phyloP scores from a whole-genome alignment of 2,329 filamentous ascomycete species.

The Cytospora piceicola region DNA sequence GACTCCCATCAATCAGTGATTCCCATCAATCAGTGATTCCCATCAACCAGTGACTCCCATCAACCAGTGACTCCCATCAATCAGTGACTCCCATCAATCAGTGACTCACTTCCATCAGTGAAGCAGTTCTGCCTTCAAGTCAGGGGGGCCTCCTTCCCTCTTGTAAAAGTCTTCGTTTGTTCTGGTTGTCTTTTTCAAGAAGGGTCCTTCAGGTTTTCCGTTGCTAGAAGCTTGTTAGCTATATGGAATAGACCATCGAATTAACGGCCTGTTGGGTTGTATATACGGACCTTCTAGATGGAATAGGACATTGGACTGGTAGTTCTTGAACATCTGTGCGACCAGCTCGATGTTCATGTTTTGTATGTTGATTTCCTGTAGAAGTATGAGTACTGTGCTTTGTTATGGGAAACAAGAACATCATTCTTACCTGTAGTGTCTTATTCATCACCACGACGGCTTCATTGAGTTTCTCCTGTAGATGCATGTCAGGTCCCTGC shows the following conservation, averaged over 20 bases:
- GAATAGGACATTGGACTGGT: conserved; percentile 96
- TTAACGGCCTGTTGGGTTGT: background rate
- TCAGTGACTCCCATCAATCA: background rate
- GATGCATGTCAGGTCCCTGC: conserved; percentile 24
- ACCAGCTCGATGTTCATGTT: conserved; percentile 99
- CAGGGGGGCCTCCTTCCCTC: too few relatives aligned
- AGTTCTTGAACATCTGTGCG: conserved; percentile 99
- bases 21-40: too few relatives aligned
- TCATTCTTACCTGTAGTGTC: conserved; percentile 70
- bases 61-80: too few relatives aligned
- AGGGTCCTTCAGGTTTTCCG: conserved; percentile 81
- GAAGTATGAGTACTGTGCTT: background rate
- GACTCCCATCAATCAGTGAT: too few relatives aligned
- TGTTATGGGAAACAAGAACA: background rate
- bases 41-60: background rate
- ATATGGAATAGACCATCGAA: background rate
- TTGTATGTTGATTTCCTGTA: conserved; percentile 92
- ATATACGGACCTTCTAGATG: conserved; percentile 80
- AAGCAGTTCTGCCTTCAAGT: background rate
- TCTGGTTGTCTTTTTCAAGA: conserved; percentile 48
- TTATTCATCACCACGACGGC: conserved; percentile 92
- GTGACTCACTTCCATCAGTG: background rate
- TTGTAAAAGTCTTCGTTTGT: too few relatives aligned
- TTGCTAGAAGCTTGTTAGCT: conserved; percentile 57
- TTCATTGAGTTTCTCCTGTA: conserved; percentile 95